A percentile compares a stretch with the other conserved stretches of the same genome.
Evolutionary conservation across 2,329 filamentous ascomycete genomes (phyloP).

Genomic region (Sporothrix phasma): DNA sequence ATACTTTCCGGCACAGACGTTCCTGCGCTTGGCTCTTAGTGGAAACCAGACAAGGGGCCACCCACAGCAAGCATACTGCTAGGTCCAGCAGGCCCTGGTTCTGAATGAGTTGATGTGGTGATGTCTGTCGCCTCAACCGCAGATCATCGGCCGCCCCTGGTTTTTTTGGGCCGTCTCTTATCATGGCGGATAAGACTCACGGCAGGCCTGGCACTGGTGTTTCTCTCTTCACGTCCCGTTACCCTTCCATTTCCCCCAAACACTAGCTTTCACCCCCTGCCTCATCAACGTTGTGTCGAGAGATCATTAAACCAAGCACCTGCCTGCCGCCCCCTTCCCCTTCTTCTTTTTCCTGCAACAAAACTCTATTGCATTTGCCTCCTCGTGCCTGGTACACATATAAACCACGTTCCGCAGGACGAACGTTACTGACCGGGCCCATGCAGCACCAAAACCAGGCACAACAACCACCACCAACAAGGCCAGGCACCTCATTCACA

Average conservation of each 20-base stretch:
- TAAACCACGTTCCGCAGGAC: neutral
- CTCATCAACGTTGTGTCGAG: conserved; percentile 13
- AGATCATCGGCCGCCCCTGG: conserved; percentile 9
- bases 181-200: conserved; percentile 14
- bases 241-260: conserved; percentile 12
- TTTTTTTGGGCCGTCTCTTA: conserved; percentile 10
- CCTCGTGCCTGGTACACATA: neutral
- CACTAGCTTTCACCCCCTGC: conserved; percentile 14
- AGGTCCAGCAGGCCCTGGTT: neutral
- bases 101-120: neutral
- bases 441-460: conserved; percentile 67
- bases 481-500: conserved; percentile 50
- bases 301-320: conserved; percentile 17
- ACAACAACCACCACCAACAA: conserved; percentile 61
- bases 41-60: neutral
- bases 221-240: neutral
- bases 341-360: conserved; percentile 7
- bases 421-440: conserved; percentile 26
- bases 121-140: conserved; percentile 2
- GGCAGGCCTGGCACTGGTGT: neutral
- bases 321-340: conserved; percentile 13
- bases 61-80: neutral
- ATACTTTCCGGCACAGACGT: neutral
- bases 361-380: neutral
- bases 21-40: neutral